phyloP scores from a whole-genome alignment of 163 green algal species.

The Scenedesmus sp. region DNA sequence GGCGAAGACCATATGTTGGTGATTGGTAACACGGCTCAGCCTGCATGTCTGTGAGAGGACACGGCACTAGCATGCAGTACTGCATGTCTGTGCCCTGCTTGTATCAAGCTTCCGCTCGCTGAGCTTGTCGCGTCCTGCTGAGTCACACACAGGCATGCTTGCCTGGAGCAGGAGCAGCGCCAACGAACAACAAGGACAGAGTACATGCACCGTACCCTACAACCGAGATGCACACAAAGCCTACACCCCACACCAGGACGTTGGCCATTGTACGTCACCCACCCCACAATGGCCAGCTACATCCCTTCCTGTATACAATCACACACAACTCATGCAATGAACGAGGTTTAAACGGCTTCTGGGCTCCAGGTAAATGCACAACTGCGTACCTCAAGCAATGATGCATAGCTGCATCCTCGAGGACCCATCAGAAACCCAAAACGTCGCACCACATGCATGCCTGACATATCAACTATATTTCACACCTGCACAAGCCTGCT shows the following conservation, averaged over 20 bases:
- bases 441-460: background rate
- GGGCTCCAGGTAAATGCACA: no score
- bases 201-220: background rate
- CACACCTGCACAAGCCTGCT: background rate
- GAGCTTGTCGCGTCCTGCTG: background rate
- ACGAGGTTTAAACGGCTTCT: no score
- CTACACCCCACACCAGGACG: background rate
- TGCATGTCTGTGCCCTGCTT: no score
- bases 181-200: background rate
- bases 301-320: background rate
- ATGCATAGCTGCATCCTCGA: background rate
- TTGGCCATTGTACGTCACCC: background rate
- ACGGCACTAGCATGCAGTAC: no score
- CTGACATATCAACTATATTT: background rate
- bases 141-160: background rate
- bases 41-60: no score
- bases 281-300: background rate
- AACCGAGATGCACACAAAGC: background rate
- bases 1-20: no score
- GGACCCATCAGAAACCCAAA: background rate
- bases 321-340: background rate
- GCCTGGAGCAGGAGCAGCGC: background rate
- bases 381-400: no score
- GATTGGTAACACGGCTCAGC: no score
- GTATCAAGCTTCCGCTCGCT: no score